phyloP scores from a whole-genome alignment of 176 grass and related monocot species.

The Lolium multiflorum region DNA sequence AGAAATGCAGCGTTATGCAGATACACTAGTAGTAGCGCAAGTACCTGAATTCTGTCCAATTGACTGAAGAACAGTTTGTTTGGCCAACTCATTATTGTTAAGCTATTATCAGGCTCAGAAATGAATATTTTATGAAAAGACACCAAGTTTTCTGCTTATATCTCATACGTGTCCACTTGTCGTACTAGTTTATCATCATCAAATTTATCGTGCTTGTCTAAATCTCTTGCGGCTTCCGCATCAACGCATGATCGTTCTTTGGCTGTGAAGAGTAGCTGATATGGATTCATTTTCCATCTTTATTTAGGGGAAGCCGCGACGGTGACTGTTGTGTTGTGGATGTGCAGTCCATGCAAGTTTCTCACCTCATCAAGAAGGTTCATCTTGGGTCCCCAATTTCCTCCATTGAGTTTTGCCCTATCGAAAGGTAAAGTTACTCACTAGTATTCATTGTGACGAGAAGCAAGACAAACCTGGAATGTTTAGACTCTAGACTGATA shows the following conservation, averaged over 20 bases:
- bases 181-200: not conserved
- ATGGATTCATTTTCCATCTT: constrained; percentile 34
- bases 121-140: not conserved
- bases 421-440: constrained; percentile 67
- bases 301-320: constrained; percentile 67
- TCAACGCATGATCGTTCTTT: not conserved
- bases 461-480: constrained; percentile 5
- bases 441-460: not conserved
- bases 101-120: not conserved
- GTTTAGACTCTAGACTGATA: constrained; percentile 1
- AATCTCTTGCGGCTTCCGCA: not conserved
- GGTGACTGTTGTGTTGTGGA: constrained; percentile 77
- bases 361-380: constrained; percentile 75
- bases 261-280: not conserved
- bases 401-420: constrained; percentile 82
- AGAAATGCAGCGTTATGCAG: not conserved
- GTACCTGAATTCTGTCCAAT: not conserved
- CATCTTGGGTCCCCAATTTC: constrained; percentile 72
- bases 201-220: not conserved
- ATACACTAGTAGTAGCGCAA: not conserved
- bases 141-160: not conserved
- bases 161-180: not conserved
- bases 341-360: constrained; percentile 74
- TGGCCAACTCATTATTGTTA: not conserved
- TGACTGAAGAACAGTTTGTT: not conserved